Evolutionary conservation across 2,329 filamentous ascomycete species (phyloP).

Genomic region (Fusarium musae): DNA sequence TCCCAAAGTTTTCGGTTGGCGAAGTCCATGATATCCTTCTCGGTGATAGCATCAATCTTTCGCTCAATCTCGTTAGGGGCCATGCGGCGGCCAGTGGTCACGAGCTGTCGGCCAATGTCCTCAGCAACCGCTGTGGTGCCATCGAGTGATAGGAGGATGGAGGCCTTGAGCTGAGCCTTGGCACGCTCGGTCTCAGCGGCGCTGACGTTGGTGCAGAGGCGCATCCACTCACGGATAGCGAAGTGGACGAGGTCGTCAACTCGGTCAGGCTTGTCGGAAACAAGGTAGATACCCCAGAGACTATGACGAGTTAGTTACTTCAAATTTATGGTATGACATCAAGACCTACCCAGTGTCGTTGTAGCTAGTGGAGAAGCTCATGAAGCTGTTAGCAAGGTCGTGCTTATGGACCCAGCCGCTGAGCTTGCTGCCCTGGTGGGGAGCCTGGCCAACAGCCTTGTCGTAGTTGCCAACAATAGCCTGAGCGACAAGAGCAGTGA

Average conservation of each 20-base stretch:
- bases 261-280: constrained; percentile 86
- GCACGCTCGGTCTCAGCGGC: constrained; percentile 95
- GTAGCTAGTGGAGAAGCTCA: constrained; percentile 99
- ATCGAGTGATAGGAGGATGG: constrained; percentile 95
- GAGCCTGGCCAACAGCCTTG: constrained; percentile 96
- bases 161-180: constrained; percentile 99
- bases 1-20: constrained; percentile 97
- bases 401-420: constrained; percentile 94
- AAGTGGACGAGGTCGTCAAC: constrained; percentile 99
- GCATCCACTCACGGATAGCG: constrained; percentile 97
- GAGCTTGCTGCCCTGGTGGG: constrained; percentile 98
- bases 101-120: constrained; percentile 98
- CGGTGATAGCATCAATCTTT: constrained; percentile 86
- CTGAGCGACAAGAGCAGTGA: constrained; percentile 96
- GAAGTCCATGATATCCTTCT: constrained; percentile 97
- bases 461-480: constrained; percentile 99
- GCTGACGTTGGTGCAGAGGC: constrained; percentile 87
- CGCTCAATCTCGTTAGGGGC: constrained; percentile 94
- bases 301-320: constrained; percentile 59
- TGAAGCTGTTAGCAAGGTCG: constrained; percentile 98
- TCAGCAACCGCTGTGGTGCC: constrained; percentile 97
- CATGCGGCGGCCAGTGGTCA: constrained; percentile 95
- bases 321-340: background rate
- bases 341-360: constrained; percentile 91
- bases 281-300: constrained; percentile 99